phyloP scores from a whole-genome alignment of 495 filamentous ascomycete genomes.

The Apodospora peruviana region DNA sequence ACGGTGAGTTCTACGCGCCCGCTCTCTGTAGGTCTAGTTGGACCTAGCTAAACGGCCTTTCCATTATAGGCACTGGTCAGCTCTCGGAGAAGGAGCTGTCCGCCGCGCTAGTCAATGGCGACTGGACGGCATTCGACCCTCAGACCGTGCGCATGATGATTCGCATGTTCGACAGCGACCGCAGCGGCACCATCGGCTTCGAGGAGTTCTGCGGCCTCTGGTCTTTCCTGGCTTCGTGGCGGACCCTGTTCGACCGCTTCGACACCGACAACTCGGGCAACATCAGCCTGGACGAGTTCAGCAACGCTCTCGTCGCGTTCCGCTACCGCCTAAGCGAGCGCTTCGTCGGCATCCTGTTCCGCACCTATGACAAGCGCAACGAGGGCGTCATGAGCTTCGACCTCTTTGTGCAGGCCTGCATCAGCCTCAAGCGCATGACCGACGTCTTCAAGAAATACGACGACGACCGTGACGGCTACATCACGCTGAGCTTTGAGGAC shows the following conservation, averaged over 20 bases:
- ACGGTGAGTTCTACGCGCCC: constrained; percentile 42
- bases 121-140: constrained; percentile 91
- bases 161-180: constrained; percentile 92
- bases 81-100: constrained; percentile 85
- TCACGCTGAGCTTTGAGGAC: constrained; percentile 77
- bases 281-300: constrained; percentile 82
- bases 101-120: constrained; percentile 90
- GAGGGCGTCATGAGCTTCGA: constrained; percentile 84
- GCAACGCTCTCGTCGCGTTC: constrained; percentile 87
- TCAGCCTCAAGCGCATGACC: constrained; percentile 94
- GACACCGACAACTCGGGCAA: constrained; percentile 82
- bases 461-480: constrained; percentile 89
- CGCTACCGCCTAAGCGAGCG: constrained; percentile 81
- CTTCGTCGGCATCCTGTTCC: constrained; percentile 79
- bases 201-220: constrained; percentile 94
- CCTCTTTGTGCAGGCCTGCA: constrained; percentile 96
- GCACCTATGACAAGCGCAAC: constrained; percentile 52
- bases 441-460: constrained; percentile 99
- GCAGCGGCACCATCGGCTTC: constrained; percentile 82
- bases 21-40: neutral
- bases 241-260: constrained; percentile 90
- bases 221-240: constrained; percentile 92
- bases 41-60: constrained; percentile 1
- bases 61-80: constrained; percentile 62
- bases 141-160: constrained; percentile 99